Evolutionary conservation across 768 basidiomycete species (phyloP).

Genomic region (Boletales sp.): DNA sequence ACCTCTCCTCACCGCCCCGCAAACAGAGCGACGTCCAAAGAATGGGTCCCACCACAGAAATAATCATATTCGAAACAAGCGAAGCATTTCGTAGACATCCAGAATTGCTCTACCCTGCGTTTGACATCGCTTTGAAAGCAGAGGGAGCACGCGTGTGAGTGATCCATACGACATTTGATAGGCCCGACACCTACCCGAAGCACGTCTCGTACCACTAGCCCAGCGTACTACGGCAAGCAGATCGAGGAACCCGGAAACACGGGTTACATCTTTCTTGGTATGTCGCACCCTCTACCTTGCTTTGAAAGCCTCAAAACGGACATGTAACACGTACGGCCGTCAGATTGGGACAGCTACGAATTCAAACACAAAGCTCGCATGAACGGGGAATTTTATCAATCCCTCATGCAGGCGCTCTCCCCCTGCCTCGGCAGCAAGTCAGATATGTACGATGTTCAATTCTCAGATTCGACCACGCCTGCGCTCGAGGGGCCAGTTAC

Average conservation of each 20-base stretch:
- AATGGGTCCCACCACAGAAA: constrained; percentile 16
- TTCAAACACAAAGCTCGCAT: too few species aligned
- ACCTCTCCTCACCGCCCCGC: too few species aligned
- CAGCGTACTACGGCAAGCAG: constrained; percentile 18
- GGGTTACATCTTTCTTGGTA: constrained; percentile 4
- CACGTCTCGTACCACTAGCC: constrained; percentile 2
- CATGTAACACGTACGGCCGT: too few species aligned
- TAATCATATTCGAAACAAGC: constrained; percentile 19
- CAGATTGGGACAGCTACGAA: constrained; percentile 27
- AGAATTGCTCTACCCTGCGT: not conserved
- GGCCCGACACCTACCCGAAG: not conserved
- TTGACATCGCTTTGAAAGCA: constrained; percentile 5
- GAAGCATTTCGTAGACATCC: constrained; percentile 5
- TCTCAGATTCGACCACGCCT: constrained; percentile 6
- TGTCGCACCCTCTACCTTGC: not conserved
- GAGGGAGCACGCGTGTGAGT: constrained; percentile 14
- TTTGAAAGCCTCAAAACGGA: not conserved
- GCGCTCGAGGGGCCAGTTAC: constrained; percentile 23
- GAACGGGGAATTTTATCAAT: not conserved
- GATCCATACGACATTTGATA: not conserved
- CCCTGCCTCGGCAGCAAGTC: not conserved
- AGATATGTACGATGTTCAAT: constrained; percentile 21
- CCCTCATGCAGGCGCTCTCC: constrained; percentile 2
- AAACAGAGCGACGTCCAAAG: too few species aligned
- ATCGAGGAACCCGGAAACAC: constrained; percentile 8